Conservation (phyloP, 768 basidiomycete genomes). For the Phylloporus sp. region DNA sequence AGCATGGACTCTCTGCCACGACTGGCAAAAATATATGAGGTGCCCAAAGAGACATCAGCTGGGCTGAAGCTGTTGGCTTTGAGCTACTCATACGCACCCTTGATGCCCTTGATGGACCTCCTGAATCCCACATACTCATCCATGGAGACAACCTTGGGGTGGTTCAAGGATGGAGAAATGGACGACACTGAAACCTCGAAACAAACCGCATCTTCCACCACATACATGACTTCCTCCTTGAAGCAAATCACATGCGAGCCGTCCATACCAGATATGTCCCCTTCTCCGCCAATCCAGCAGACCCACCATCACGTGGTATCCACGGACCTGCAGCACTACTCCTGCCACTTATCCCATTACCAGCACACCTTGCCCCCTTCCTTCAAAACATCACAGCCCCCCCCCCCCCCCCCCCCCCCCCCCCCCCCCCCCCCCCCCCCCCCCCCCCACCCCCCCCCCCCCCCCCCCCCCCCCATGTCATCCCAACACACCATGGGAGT, state of each 20-base stretch:
- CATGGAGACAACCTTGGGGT: conserved; percentile 12
- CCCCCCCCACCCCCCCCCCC: too few species aligned
- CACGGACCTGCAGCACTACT: neutral
- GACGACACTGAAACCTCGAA: conserved; percentile 6
- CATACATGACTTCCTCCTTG: neutral
- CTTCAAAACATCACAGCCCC: neutral
- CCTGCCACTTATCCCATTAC: neutral
- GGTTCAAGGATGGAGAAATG: conserved; percentile 7
- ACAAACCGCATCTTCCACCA: neutral
- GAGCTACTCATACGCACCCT: neutral
- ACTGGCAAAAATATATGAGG: conserved; percentile 26
- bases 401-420: neutral
- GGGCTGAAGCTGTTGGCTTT: conserved; percentile 28
- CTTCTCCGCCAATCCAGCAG: neutral
- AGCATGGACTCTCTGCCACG: conserved; percentile 31
- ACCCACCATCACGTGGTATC: neutral
- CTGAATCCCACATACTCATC: neutral
- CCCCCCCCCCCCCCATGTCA: too few species aligned
- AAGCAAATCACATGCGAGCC: neutral
- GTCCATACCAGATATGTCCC: neutral
- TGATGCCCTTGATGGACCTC: neutral
- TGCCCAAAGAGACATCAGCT: conserved; percentile 37
- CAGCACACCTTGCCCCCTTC: neutral
- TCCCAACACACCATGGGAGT: too few species aligned
- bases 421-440: neutral